These are phyloP conservation scores for Avicennia marina DNA, from an alignment of 257 asterid species.

Conservation along the genomic window DNA sequence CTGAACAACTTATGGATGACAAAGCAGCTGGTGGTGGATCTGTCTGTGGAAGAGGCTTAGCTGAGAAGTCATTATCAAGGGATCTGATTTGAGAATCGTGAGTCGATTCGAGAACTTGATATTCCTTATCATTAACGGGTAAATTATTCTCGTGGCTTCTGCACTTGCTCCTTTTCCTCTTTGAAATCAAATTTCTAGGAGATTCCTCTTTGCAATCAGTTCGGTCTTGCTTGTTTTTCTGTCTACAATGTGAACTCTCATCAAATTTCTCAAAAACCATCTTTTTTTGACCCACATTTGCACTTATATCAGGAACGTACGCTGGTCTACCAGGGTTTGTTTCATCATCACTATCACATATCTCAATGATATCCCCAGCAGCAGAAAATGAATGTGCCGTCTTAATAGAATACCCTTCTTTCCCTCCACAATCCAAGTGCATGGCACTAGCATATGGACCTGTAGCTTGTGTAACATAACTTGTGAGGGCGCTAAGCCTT, in stretches of 20 bases:
- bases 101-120: background rate
- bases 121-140: background rate
- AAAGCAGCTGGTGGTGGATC: background rate
- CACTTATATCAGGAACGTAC: background rate
- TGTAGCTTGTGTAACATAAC: constrained; percentile 13
- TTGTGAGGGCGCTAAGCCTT: background rate
- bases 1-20: background rate
- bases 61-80: background rate
- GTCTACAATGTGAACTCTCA: background rate
- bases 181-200: background rate
- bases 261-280: background rate
- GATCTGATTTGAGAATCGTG: background rate
- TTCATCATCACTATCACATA: constrained; percentile 19
- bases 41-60: no score
- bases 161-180: constrained; percentile 6
- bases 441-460: background rate
- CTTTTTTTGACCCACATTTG: background rate
- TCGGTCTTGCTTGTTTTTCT: background rate
- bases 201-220: background rate
- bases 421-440: background rate
- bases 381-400: background rate
- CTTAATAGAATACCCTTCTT: background rate
- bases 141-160: background rate
- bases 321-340: background rate
- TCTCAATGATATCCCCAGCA: constrained; percentile 11